Evolutionary conservation across 176 grass and related monocot genomes (phyloP), one percentile per base, ranked within the genome.

Genomic region (Puya raimondii): DNA sequence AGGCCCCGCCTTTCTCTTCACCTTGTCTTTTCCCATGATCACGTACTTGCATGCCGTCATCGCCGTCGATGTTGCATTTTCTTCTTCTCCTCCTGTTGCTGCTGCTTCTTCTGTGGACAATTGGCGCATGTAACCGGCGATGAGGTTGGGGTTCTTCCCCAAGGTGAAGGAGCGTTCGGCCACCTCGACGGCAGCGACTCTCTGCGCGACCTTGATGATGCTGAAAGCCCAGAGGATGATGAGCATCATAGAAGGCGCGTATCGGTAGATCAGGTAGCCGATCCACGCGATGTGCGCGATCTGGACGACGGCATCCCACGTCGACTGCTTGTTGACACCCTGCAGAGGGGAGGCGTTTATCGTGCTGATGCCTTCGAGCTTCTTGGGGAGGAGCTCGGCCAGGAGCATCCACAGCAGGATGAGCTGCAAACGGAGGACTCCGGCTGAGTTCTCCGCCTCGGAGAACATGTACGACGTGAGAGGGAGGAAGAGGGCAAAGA

Each of bases 1-100:
- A 0, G 84, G 84, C 57, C 70, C 74, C 2, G 78, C 57, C 74
- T 86, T 63, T 47, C 81, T 74, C 10, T 73, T 65, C 3, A 86
- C 65, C 17, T 74, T 66, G 47, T 66, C 26, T 50, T 79, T 67
- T 1, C 77, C 77, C 77, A 65, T 65, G 16, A 79, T 63, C 17
- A 64, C 26, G 14, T 72, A 79, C 12, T 66, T 53, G 69, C 77
- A 79, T 3, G 0, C 2, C 63, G 65, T 67, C 64, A 80, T 11
- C n/a, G n/a, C n/a, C n/a, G n/a, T n/a, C n/a, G n/a, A n/a, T n/a
- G n/a, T n/a, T 9, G 2, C 15, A 18, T 7, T 3, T 8, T 42
- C 18, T 0, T 64, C 1, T 23, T 52, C 12, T 27, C 26, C 26
- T 27, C 26, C 26, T 27, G 25, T 26, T 26, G 26, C 2, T 27